A percentile compares a stretch with the other conserved stretches of the same genome.
These are phyloP conservation scores for Xanthoconium stramineum DNA, from an alignment of 768 basidiomycete species.

Conservation along the genomic window DNA sequence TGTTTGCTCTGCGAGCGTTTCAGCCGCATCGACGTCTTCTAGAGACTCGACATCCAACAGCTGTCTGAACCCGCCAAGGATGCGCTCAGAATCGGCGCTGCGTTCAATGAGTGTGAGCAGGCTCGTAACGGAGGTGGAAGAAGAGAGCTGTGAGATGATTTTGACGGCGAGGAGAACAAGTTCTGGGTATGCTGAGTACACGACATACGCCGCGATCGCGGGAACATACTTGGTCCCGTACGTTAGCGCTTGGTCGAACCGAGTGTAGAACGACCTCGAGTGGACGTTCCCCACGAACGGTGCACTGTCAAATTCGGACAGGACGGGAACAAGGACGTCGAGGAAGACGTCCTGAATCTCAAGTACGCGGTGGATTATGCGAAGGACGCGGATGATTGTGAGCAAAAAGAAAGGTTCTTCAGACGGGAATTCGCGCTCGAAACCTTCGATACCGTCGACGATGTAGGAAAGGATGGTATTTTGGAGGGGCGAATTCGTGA, in stretches of 20 bases:
- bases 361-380: slow-evolving; percentile 77
- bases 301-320: slow-evolving; percentile 61
- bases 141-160: slow-evolving; percentile 65
- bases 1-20: slow-evolving; percentile 54
- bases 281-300: slow-evolving; percentile 53
- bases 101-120: slow-evolving; percentile 77
- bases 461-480: slow-evolving; percentile 72
- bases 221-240: slow-evolving; percentile 72
- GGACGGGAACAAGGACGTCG: slow-evolving; percentile 78
- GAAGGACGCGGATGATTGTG: slow-evolving; percentile 75
- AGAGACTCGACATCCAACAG: slow-evolving; percentile 60
- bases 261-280: slow-evolving; percentile 66
- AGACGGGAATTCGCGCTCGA: slow-evolving; percentile 65
- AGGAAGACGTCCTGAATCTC: slow-evolving; percentile 88
- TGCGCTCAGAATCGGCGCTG: slow-evolving; percentile 81
- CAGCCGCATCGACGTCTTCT: slow-evolving; percentile 59
- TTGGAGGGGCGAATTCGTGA: slow-evolving; percentile 73
- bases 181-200: slow-evolving; percentile 66
- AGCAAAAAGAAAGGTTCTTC: slow-evolving; percentile 70
- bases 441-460: slow-evolving; percentile 74
- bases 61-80: slow-evolving; percentile 73
- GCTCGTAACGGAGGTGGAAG: slow-evolving; percentile 64
- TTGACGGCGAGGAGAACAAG: slow-evolving; percentile 75
- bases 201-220: slow-evolving; percentile 76
- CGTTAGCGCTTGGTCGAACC: slow-evolving; percentile 71